A percentile compares a stretch with the other conserved stretches of the same genome.
Conservation (phyloP, 805 yeast species). For the Candida ovalis region DNA sequence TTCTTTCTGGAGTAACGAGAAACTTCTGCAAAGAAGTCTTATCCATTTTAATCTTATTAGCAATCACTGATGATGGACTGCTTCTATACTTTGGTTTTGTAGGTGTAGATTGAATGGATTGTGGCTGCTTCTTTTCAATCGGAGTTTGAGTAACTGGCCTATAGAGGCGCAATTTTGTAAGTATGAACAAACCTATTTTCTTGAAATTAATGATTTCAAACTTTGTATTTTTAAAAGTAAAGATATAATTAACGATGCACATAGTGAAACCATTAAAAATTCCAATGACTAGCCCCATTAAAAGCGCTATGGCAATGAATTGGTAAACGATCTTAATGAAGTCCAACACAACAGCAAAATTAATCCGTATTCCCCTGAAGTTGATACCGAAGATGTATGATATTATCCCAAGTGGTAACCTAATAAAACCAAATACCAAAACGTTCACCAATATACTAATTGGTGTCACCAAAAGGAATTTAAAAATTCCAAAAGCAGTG, state of each 20-base stretch:
- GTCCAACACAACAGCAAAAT: slow-evolving; percentile 10
- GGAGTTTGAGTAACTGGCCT: neutral
- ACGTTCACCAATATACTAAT: slow-evolving; percentile 5
- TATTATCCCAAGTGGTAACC: slow-evolving; percentile 4
- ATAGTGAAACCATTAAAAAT: slow-evolving; percentile 14
- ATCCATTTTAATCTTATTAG: neutral
- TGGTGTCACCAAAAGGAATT: slow-evolving; percentile 7
- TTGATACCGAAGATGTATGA: slow-evolving; percentile 12
- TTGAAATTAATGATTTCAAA: slow-evolving; percentile 8
- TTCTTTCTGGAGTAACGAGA: neutral
- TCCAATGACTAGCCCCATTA: slow-evolving; percentile 23
- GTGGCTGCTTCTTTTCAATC: neutral
- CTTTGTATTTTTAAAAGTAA: slow-evolving; percentile 9
- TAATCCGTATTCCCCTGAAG: slow-evolving; percentile 1
- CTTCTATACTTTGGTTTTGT: neutral
- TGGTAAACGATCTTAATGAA: slow-evolving; percentile 21
- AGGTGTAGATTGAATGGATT: neutral
- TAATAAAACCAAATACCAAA: slow-evolving; percentile 8
- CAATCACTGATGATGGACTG: neutral
- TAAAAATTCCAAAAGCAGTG: neutral
- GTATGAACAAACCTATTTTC: neutral
- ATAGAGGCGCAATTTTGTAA: neutral
- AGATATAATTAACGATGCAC: slow-evolving; percentile 12
- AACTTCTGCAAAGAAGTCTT: neutral
- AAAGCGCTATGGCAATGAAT: slow-evolving; percentile 17